Conservation (phyloP, 805 yeast species). For the Ogataea nonfermentans region DNA sequence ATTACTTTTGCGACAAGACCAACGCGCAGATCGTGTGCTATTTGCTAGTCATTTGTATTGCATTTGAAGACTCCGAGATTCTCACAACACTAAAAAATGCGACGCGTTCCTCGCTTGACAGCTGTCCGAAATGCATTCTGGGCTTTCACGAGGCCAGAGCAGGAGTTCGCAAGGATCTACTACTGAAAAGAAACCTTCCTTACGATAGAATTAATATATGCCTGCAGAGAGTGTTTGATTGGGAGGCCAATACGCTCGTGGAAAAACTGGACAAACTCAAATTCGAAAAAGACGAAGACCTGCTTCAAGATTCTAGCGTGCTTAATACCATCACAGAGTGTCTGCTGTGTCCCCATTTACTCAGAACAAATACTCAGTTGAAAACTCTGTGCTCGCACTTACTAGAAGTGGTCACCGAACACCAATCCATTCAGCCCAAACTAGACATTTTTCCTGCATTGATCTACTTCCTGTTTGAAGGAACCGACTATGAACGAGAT, state of each 20-base stretch:
- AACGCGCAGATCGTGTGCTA: slow-evolving; percentile 51
- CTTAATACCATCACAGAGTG: slow-evolving; percentile 43
- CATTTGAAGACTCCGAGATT: slow-evolving; percentile 38
- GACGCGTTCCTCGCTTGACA: slow-evolving; percentile 35
- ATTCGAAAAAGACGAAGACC: slow-evolving; percentile 23
- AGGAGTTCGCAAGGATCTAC: slow-evolving; percentile 49
- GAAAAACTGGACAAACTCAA: slow-evolving; percentile 15
- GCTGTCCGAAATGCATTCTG: slow-evolving; percentile 54
- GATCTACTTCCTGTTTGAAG: slow-evolving; percentile 55
- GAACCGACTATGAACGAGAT: slow-evolving; percentile 40
- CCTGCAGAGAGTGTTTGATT: slow-evolving; percentile 22
- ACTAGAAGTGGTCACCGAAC: slow-evolving; percentile 29
- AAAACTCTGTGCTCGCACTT: slow-evolving; percentile 38
- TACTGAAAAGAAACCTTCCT: slow-evolving; percentile 42
- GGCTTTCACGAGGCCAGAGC: slow-evolving; percentile 55
- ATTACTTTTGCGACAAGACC: slow-evolving; percentile 57
- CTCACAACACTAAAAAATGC: slow-evolving; percentile 11
- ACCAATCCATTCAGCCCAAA: slow-evolving; percentile 12
- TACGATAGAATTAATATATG: slow-evolving; percentile 24
- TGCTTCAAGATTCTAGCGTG: slow-evolving; percentile 32
- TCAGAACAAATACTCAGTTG: slow-evolving; percentile 39
- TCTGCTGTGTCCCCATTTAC: slow-evolving; percentile 49
- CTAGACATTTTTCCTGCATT: slow-evolving; percentile 45
- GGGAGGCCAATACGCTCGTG: slow-evolving; percentile 27
- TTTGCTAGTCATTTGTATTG: slow-evolving; percentile 40